These are phyloP conservation scores for Bipolaris victoriae DNA, from an alignment of 2,329 filamentous ascomycete species.

Conservation along the genomic window DNA sequence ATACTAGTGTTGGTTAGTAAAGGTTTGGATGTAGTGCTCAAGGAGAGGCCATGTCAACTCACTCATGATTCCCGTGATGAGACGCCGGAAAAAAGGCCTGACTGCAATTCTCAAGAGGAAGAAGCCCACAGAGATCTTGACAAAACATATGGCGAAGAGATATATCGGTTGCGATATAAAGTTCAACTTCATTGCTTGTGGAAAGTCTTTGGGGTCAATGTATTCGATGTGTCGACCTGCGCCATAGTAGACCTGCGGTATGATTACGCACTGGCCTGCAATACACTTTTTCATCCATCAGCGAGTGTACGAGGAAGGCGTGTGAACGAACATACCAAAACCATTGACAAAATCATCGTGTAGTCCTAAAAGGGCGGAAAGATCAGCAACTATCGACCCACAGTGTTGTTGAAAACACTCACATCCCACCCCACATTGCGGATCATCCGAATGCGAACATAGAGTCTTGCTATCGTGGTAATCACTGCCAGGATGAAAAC, in stretches of 20 bases:
- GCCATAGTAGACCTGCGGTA: conserved; percentile 52
- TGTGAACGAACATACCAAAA: conserved; percentile 33
- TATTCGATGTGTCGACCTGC: conserved; percentile 56
- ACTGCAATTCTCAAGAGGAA: conserved; percentile 57
- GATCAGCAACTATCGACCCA: conserved; percentile 12
- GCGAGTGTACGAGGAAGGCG: not conserved
- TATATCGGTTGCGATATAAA: conserved; percentile 57
- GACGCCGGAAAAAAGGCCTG: conserved; percentile 48
- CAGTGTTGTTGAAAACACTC: conserved; percentile 8
- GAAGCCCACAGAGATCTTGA: conserved; percentile 58
- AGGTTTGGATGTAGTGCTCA: too few relatives aligned
- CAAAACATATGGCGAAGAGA: conserved; percentile 53
- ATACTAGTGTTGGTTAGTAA: conserved; percentile 35
- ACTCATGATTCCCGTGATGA: conserved; percentile 56
- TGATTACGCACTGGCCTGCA: conserved; percentile 50
- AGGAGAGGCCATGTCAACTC: conserved; percentile 16
- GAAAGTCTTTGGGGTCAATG: conserved; percentile 45
- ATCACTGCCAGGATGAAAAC: conserved; percentile 52
- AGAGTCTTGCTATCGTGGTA: conserved; percentile 52
- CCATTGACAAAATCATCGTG: conserved; percentile 52
- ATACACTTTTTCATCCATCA: conserved; percentile 39
- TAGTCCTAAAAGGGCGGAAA: conserved; percentile 43
- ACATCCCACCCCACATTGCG: conserved; percentile 59
- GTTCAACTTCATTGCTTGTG: conserved; percentile 54
- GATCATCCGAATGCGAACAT: conserved; percentile 58